A percentile compares a stretch with the other conserved stretches of the same genome.
phyloP scores from a whole-genome alignment of 2,329 filamentous ascomycete species.

The Aspergillus tamarii region DNA sequence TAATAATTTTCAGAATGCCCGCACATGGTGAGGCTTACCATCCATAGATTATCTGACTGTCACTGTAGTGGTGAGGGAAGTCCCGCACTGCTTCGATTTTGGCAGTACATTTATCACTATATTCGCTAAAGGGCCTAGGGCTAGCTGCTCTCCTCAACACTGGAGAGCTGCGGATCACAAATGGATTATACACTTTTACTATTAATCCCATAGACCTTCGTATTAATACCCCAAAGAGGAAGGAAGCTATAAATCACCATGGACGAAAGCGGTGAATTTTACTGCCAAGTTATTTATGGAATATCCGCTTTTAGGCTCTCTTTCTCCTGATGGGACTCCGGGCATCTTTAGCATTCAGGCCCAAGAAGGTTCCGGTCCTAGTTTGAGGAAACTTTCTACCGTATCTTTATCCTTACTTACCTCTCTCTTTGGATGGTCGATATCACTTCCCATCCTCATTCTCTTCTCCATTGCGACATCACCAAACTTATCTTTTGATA shows the following conservation, averaged over 20 bases:
- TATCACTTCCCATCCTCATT: background rate
- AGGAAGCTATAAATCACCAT: background rate
- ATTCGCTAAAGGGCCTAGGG: no score
- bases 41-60: no score
- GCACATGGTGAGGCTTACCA: no score
- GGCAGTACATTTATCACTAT: no score
- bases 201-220: no score
- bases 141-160: no score
- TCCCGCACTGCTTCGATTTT: no score
- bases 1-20: no score
- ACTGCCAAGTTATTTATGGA: slow-evolving; percentile 7
- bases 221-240: background rate
- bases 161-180: no score
- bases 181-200: no score
- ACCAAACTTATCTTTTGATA: background rate
- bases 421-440: background rate
- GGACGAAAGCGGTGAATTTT: slow-evolving; percentile 1
- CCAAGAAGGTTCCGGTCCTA: background rate
- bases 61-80: no score
- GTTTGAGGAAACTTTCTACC: background rate
- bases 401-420: background rate
- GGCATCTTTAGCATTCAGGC: background rate
- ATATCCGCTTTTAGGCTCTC: slow-evolving; percentile 7
- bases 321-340: background rate
- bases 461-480: background rate